These are phyloP conservation scores for Iodosphaeria phyllophila DNA, from an alignment of 2,329 filamentous ascomycete species.

Conservation along the genomic window DNA sequence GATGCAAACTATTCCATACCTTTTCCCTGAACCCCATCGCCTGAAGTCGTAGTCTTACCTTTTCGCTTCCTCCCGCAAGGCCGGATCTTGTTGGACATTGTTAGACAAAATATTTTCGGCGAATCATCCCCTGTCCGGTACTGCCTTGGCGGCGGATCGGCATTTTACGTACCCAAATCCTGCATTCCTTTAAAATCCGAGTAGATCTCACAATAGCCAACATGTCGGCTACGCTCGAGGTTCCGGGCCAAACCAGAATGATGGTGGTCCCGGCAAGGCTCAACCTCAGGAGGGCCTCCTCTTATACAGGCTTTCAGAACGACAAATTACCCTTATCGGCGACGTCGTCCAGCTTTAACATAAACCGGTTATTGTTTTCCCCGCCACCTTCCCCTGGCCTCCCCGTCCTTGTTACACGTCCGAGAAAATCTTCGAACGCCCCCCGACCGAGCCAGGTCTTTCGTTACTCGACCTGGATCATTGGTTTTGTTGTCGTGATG, in stretches of 20 bases:
- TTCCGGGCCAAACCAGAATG: slow-evolving; percentile 28
- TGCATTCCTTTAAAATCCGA: no score
- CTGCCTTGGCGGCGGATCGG: no score
- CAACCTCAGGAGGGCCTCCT: slow-evolving; percentile 38
- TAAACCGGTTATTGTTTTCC: slow-evolving; percentile 48
- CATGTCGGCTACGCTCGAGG: slow-evolving; percentile 16
- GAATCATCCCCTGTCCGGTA: no score
- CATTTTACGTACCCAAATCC: no score
- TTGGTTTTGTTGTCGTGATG: slow-evolving; percentile 27
- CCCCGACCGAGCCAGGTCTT: slow-evolving; percentile 38
- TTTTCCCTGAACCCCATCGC: no score
- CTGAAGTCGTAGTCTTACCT: no score
- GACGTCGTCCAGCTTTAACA: slow-evolving; percentile 43
- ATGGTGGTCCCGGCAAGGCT: slow-evolving; percentile 34
- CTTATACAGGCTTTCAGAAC: slow-evolving; percentile 24
- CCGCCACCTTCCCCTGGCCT: slow-evolving; percentile 55
- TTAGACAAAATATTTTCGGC: no score
- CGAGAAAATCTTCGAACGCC: slow-evolving; percentile 40
- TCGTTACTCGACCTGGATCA: slow-evolving; percentile 33
- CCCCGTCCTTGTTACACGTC: slow-evolving; percentile 46
- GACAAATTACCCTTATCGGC: slow-evolving; percentile 36
- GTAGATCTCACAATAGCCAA: no score
- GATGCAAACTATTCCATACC: no score
- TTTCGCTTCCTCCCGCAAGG: no score
- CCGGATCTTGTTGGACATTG: no score